Conservation (phyloP, 2,329 filamentous ascomycete species). For the Volutella citrinella region DNA sequence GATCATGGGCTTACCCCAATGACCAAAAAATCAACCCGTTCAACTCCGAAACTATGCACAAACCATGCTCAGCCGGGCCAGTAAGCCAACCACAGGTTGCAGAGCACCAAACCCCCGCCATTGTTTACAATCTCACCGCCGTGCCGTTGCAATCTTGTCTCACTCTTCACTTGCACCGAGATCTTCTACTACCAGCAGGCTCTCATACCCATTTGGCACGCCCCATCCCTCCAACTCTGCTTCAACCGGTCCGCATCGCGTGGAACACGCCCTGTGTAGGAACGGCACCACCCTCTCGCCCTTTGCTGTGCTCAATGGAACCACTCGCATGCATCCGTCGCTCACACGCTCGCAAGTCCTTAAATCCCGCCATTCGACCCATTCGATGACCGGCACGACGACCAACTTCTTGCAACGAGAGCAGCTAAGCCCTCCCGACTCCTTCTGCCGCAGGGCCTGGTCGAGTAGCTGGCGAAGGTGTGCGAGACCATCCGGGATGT, state of each 20-base stretch:
- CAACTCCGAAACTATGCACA: too few species aligned
- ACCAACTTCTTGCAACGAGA: constrained; percentile 48
- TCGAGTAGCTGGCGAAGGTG: constrained; percentile 40
- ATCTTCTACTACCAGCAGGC: too few species aligned
- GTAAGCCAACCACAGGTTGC: too few species aligned
- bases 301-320: constrained; percentile 26
- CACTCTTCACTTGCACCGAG: too few species aligned
- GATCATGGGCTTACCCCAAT: too few species aligned
- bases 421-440: constrained; percentile 49
- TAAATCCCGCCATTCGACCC: constrained; percentile 61
- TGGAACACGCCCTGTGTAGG: constrained; percentile 47
- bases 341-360: constrained; percentile 14
- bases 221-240: constrained; percentile 16
- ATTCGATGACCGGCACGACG: constrained; percentile 52
- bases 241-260: constrained; percentile 40
- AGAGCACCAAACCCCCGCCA: too few species aligned
- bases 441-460: constrained; percentile 38
- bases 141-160: too few species aligned
- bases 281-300: constrained; percentile 44
- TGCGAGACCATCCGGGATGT: constrained; percentile 40
- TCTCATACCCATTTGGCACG: constrained; percentile 16
- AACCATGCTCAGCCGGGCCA: too few species aligned
- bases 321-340: constrained; percentile 12
- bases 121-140: too few species aligned
- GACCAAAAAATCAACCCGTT: too few species aligned